phyloP scores from a whole-genome alignment of 2,329 filamentous ascomycete genomes.

The Fusarium sp. region DNA sequence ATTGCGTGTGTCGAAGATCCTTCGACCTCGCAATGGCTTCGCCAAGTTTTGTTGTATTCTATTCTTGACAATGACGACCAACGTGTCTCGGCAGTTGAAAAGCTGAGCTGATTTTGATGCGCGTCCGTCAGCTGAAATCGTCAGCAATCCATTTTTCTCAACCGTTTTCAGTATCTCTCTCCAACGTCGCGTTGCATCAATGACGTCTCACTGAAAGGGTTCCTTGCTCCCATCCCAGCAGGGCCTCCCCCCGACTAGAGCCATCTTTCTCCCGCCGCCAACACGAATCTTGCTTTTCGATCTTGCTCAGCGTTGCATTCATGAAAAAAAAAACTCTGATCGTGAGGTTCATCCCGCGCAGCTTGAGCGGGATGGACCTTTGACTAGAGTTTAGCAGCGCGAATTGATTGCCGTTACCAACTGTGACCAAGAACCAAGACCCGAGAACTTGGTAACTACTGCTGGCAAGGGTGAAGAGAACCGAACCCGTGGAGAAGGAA shows the following conservation, averaged over 20 bases:
- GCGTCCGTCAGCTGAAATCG: not conserved
- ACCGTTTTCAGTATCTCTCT: not conserved
- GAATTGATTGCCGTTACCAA: slow-evolving; percentile 2
- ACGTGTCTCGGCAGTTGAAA: slow-evolving; percentile 9
- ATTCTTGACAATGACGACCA: not conserved
- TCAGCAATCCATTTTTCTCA: slow-evolving; percentile 5
- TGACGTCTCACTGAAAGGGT: slow-evolving; percentile 8
- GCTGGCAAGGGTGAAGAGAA: slow-evolving; percentile 18
- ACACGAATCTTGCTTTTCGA: slow-evolving; percentile 6
- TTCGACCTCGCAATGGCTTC: not conserved
- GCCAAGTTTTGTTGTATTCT: not conserved
- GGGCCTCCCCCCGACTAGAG: slow-evolving; percentile 9
- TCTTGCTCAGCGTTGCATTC: slow-evolving; percentile 18
- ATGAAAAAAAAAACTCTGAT: not conserved
- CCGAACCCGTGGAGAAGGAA: slow-evolving; percentile 12
- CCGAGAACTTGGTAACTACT: slow-evolving; percentile 32
- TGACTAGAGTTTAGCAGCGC: not conserved
- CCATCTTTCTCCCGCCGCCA: slow-evolving; percentile 17
- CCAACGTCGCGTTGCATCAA: slow-evolving; percentile 16
- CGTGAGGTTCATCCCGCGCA: not conserved
- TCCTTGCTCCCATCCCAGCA: slow-evolving; percentile 13
- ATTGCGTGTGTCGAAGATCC: not conserved
- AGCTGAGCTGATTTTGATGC: not conserved
- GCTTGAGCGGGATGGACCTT: not conserved
- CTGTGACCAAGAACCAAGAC: slow-evolving; percentile 4